Evolutionary conservation across 371 early-diverging fungal genomes (phyloP).

Genomic region (Mucor lusitanicus): DNA sequence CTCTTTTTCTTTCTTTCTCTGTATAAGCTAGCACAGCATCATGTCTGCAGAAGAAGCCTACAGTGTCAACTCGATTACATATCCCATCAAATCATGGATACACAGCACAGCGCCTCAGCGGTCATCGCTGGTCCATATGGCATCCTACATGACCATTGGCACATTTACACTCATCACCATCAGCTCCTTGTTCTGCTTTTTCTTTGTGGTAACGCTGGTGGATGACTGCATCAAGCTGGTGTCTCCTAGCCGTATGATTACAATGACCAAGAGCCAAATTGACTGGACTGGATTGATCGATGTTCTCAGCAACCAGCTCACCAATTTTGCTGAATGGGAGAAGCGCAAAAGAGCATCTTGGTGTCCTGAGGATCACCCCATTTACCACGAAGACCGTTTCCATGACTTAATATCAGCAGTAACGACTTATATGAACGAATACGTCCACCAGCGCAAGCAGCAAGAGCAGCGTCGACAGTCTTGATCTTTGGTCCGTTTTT

Average conservation of each 20-base stretch:
- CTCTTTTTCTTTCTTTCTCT: slow-evolving; percentile 4
- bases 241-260: slow-evolving; percentile 28
- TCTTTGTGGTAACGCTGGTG: slow-evolving; percentile 28
- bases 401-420: slow-evolving; percentile 30
- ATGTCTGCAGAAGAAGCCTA: neutral
- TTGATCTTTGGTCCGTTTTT: neutral
- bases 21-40: neutral
- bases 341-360: slow-evolving; percentile 34
- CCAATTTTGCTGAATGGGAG: slow-evolving; percentile 43
- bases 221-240: slow-evolving; percentile 29
- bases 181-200: slow-evolving; percentile 28
- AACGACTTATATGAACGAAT: slow-evolving; percentile 25
- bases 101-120: neutral
- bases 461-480: slow-evolving; percentile 3
- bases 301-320: slow-evolving; percentile 26
- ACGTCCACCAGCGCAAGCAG: slow-evolving; percentile 22
- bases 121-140: slow-evolving; percentile 7
- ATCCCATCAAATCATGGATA: slow-evolving; percentile 1
- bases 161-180: slow-evolving; percentile 17
- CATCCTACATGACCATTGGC: slow-evolving; percentile 23
- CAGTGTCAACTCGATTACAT: slow-evolving; percentile 1
- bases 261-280: slow-evolving; percentile 7
- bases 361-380: slow-evolving; percentile 22
- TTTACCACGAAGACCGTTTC: slow-evolving; percentile 26
- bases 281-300: slow-evolving; percentile 29